Evolutionary conservation across 139 green algal species (phyloP).

Genomic region (Coelastrella sp.): DNA sequence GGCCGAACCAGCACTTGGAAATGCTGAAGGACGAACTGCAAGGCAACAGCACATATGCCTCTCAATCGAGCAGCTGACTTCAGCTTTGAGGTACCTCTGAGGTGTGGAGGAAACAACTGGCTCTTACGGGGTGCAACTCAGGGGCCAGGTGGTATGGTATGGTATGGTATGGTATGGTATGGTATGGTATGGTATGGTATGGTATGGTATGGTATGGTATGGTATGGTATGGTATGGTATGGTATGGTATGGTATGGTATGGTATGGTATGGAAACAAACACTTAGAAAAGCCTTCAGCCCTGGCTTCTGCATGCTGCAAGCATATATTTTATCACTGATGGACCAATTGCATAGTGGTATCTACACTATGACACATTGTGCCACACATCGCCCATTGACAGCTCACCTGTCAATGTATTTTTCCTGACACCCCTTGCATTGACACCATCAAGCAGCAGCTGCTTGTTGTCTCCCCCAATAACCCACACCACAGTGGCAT

Average conservation of each 20-base stretch:
- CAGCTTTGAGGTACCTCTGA: not conserved
- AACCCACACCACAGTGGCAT: not conserved
- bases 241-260: too few relatives aligned
- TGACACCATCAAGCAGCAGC: not conserved
- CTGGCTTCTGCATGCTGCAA: not conserved
- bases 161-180: too few relatives aligned
- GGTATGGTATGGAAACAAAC: too few relatives aligned
- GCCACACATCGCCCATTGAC: not conserved
- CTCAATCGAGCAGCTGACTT: not conserved
- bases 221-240: too few relatives aligned
- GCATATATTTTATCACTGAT: too few relatives aligned
- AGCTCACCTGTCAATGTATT: not conserved
- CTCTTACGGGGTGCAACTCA: too few relatives aligned
- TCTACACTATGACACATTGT: too few relatives aligned
- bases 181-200: too few relatives aligned
- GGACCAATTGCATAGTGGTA: too few relatives aligned
- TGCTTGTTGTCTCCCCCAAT: not conserved
- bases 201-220: too few relatives aligned
- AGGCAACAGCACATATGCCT: not conserved
- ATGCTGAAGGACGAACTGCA: conserved; percentile 10
- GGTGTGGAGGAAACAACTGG: not conserved
- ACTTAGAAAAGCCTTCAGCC: not conserved
- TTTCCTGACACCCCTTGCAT: not conserved
- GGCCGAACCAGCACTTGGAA: not conserved
- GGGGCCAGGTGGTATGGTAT: too few relatives aligned